Percentiles rank a stretch among this genome's conserved stretches.
Conservation (phyloP, 305 asterid species). For the Vinca major region DNA sequence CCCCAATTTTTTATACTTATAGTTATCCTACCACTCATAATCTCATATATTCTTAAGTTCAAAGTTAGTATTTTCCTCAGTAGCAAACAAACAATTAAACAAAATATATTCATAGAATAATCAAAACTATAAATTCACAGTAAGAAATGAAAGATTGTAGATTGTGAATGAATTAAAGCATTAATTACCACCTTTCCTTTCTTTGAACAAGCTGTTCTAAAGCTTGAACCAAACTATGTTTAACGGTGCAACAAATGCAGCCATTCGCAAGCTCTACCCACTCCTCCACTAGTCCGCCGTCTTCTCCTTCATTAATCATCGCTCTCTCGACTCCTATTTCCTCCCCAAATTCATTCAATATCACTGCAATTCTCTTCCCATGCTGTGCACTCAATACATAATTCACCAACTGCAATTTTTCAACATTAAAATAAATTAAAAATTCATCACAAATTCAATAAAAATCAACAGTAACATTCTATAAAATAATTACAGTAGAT, state of each 20-base stretch:
- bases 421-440: background rate
- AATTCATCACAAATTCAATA: background rate
- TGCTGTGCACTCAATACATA: constrained; percentile 62
- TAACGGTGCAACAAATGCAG: constrained; percentile 91
- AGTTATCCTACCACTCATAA: background rate
- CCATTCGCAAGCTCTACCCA: constrained; percentile 99
- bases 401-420: constrained; percentile 57
- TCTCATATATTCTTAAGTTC: background rate
- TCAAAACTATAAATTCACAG: background rate
- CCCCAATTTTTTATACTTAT: too few species aligned
- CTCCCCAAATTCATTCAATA: constrained; percentile 90
- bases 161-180: too few species aligned
- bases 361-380: constrained; percentile 89
- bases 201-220: constrained; percentile 92
- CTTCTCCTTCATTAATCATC: constrained; percentile 95
- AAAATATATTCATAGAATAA: background rate
- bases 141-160: too few species aligned
- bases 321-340: constrained; percentile 97
- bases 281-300: constrained; percentile 86
- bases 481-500: constrained; percentile 50
- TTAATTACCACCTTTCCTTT: constrained; percentile 57
- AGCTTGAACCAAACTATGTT: constrained; percentile 97
- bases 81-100: background rate
- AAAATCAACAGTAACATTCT: too few species aligned
- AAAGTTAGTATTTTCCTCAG: background rate